These are phyloP conservation scores for Flaveria floridana DNA, from an alignment of 140 eudicot species.

Conservation along the genomic window DNA sequence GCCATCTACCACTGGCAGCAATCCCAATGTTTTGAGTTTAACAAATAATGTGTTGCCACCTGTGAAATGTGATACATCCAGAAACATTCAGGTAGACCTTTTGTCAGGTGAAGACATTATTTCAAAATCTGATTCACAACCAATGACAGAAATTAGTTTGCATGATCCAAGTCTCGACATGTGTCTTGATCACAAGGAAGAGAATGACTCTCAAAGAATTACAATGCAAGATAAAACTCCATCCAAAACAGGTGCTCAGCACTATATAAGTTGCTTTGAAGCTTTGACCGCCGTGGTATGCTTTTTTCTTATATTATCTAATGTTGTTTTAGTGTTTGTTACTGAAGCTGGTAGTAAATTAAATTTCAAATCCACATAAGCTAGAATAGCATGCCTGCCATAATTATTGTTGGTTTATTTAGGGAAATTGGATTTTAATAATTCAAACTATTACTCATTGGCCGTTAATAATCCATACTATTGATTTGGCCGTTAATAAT, in stretches of 20 bases:
- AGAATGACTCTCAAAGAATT: constrained; percentile 30
- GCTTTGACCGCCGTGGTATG: constrained; percentile 68
- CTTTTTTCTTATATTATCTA: constrained; percentile 12
- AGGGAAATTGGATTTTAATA: background rate
- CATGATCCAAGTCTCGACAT: constrained; percentile 38
- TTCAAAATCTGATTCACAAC: constrained; percentile 45
- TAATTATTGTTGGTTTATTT: background rate
- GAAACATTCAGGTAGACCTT: constrained; percentile 55
- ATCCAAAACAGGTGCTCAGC: constrained; percentile 40
- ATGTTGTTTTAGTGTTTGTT: constrained; percentile 3
- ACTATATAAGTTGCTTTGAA: constrained; percentile 56
- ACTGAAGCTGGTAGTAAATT: background rate
- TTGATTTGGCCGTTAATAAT: too few species aligned
- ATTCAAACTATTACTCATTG: too few species aligned
- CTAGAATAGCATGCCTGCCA: constrained; percentile 2
- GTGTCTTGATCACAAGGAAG: constrained; percentile 29
- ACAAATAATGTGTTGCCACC: constrained; percentile 31
- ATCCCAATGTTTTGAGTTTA: constrained; percentile 37
- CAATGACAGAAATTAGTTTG: constrained; percentile 41
- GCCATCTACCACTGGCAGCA: constrained; percentile 36
- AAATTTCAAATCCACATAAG: background rate
- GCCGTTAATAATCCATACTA: too few species aligned
- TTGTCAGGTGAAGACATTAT: constrained; percentile 58
- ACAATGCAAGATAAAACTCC: constrained; percentile 41
- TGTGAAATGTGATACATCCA: constrained; percentile 38